Evolutionary conservation across 345 rosid species (phyloP).

Genomic region (Draba incana): DNA sequence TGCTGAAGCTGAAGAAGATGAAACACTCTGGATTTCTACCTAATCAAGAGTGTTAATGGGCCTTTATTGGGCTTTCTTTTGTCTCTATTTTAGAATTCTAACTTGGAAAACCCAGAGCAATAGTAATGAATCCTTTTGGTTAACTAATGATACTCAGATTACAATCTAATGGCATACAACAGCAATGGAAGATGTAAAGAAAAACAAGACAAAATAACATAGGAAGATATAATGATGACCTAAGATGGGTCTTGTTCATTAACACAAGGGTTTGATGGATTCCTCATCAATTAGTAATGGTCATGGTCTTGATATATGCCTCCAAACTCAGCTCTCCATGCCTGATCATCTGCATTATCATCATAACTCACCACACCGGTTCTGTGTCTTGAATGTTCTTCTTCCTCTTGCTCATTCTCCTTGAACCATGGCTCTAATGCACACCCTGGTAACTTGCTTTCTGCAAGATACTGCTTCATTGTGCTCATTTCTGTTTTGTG

Average conservation of each 20-base stretch:
- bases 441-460: slow-evolving; percentile 81
- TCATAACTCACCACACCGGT: slow-evolving; percentile 36
- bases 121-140: slow-evolving; percentile 8
- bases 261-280: neutral
- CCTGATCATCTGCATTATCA: slow-evolving; percentile 63
- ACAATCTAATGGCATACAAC: slow-evolving; percentile 1
- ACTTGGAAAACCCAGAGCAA: neutral
- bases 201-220: slow-evolving; percentile 1
- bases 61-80: neutral
- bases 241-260: slow-evolving; percentile 36
- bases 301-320: slow-evolving; percentile 80
- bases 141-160: slow-evolving; percentile 14
- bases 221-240: slow-evolving; percentile 6
- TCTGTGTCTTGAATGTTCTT: slow-evolving; percentile 6
- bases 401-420: slow-evolving; percentile 26
- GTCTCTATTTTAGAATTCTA: too few species aligned
- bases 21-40: slow-evolving; percentile 23
- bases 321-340: slow-evolving; percentile 97
- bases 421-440: slow-evolving; percentile 56
- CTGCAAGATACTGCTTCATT: slow-evolving; percentile 93
- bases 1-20: slow-evolving; percentile 18
- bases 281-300: slow-evolving; percentile 19
- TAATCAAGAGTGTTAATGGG: slow-evolving; percentile 20
- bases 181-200: slow-evolving; percentile 26
- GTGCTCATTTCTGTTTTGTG: slow-evolving; percentile 94